Conservation (phyloP, 2,329 filamentous ascomycete species). For the Neonectria hederae region DNA sequence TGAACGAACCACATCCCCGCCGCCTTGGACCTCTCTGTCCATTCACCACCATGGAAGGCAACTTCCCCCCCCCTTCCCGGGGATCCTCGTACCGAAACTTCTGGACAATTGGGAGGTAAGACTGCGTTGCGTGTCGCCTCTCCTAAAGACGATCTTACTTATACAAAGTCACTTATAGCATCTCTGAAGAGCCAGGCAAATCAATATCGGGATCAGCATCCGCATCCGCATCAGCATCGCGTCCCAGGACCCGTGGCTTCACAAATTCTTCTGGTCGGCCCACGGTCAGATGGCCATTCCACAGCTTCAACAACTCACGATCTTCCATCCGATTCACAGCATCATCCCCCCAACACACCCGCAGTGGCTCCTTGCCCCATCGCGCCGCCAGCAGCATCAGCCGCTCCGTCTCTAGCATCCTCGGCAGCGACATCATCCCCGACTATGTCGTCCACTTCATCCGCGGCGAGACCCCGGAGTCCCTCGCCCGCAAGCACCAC, state of each 20-base stretch:
- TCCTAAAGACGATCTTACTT: background rate
- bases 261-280: slow-evolving; percentile 41
- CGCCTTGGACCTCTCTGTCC: slow-evolving; percentile 1
- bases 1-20: slow-evolving; percentile 13
- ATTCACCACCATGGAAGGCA: slow-evolving; percentile 36
- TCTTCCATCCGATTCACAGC: slow-evolving; percentile 36
- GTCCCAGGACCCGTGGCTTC: slow-evolving; percentile 39
- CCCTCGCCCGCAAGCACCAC: slow-evolving; percentile 55
- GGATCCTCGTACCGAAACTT: slow-evolving; percentile 29
- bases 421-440: slow-evolving; percentile 59
- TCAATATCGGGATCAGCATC: slow-evolving; percentile 28
- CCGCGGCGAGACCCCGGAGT: slow-evolving; percentile 64
- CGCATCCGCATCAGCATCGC: slow-evolving; percentile 27
- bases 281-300: slow-evolving; percentile 42
- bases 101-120: slow-evolving; percentile 42
- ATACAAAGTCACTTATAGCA: slow-evolving; percentile 23
- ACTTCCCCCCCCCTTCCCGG: slow-evolving; percentile 24
- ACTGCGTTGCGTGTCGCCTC: background rate
- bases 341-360: slow-evolving; percentile 32
- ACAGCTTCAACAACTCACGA: slow-evolving; percentile 42
- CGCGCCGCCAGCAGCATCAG: slow-evolving; percentile 42
- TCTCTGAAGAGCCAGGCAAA: slow-evolving; percentile 38
- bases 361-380: slow-evolving; percentile 36
- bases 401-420: slow-evolving; percentile 44
- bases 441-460: slow-evolving; percentile 66